phyloP scores from a whole-genome alignment of 1,284 basidiomycete species.

The Anthracocystis panici-leucophaei region DNA sequence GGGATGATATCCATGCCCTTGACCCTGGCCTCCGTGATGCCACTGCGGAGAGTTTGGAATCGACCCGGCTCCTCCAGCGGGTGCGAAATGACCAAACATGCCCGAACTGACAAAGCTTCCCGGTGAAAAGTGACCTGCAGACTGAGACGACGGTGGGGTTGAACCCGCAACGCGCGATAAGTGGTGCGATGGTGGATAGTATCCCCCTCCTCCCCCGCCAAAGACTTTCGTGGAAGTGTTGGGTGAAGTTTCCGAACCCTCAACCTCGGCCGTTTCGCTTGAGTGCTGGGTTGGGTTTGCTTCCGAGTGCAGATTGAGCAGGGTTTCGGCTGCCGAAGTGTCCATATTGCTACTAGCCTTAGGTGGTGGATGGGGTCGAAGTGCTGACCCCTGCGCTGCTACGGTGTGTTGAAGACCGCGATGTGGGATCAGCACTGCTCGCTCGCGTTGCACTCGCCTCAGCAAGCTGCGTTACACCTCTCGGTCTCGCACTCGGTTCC shows the following conservation, averaged over 20 bases:
- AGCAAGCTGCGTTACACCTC: constrained; percentile 13
- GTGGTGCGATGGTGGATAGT: constrained; percentile 14
- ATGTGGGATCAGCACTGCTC: constrained; percentile 16
- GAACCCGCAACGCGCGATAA: constrained; percentile 1
- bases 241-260: constrained; percentile 13
- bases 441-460: constrained; percentile 5
- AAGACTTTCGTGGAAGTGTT: constrained; percentile 1
- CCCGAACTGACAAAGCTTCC: constrained; percentile 39
- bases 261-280: background rate
- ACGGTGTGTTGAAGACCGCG: background rate
- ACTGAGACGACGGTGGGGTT: background rate
- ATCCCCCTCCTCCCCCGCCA: constrained; percentile 6
- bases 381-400: background rate
- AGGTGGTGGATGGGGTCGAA: too few relatives aligned
- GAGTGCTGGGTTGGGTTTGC: background rate
- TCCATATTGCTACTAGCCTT: constrained; percentile 29
- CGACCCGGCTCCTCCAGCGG: constrained; percentile 7
- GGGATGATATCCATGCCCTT: constrained; percentile 4
- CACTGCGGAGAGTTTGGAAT: constrained; percentile 21
- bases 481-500: background rate
- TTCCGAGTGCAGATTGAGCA: constrained; percentile 48
- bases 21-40: constrained; percentile 6
- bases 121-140: constrained; percentile 21
- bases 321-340: constrained; percentile 37
- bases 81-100: constrained; percentile 47